Evolutionary conservation across 306 rosid species (phyloP).

Genomic region (Alnus glutinosa): DNA sequence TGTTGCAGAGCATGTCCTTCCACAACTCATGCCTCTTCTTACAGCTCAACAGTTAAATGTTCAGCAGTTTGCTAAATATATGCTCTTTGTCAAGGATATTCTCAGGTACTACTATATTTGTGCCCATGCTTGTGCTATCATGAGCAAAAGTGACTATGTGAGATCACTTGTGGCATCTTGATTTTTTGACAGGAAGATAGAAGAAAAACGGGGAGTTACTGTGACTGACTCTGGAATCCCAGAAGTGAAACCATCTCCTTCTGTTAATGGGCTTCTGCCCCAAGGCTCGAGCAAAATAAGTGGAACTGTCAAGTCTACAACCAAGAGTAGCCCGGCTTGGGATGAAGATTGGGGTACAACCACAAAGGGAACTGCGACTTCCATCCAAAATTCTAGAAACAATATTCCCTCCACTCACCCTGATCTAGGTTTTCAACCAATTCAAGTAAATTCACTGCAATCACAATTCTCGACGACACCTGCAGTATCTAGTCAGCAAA

Average conservation of each 20-base stretch:
- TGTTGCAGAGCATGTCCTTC: conserved; percentile 96
- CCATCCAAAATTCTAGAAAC: conserved; percentile 43
- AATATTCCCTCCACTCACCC: conserved; percentile 33
- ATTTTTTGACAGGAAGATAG: conserved; percentile 68
- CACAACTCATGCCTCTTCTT: conserved; percentile 75
- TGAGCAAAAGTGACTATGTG: neutral
- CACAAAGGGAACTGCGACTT: conserved; percentile 36
- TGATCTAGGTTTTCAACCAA: conserved; percentile 40
- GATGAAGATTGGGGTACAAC: conserved; percentile 91
- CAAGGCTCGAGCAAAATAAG: conserved; percentile 47
- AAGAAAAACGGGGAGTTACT: conserved; percentile 91
- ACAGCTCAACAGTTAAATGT: conserved; percentile 89
- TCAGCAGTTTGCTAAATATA: conserved; percentile 98
- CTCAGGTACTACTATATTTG: conserved; percentile 55
- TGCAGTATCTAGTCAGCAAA: conserved; percentile 52
- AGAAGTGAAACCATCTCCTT: conserved; percentile 52
- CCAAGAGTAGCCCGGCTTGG: conserved; percentile 67
- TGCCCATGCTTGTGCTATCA: conserved; percentile 15
- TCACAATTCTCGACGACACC: conserved; percentile 37
- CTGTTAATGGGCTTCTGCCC: conserved; percentile 52
- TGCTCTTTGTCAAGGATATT: conserved; percentile 97
- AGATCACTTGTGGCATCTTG: neutral
- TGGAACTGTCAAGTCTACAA: conserved; percentile 41
- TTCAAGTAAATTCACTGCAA: conserved; percentile 43
- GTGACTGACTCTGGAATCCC: conserved; percentile 78